Conservation (phyloP, 805 yeast species). For the Millerago galiae region DNA sequence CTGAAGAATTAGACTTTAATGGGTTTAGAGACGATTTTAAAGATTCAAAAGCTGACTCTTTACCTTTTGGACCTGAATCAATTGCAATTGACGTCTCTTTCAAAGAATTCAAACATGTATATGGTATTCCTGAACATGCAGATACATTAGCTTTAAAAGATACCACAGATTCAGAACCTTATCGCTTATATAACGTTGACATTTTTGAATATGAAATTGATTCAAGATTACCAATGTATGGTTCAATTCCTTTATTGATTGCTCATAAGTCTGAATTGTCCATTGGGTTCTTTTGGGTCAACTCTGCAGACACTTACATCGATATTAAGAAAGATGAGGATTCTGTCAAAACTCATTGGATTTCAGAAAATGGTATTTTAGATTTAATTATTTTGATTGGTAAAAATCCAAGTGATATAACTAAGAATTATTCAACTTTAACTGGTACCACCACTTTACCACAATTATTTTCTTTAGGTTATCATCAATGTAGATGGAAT, state of each 20-base stretch:
- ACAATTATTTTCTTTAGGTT: conserved; percentile 71
- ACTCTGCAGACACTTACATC: conserved; percentile 87
- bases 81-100: conserved; percentile 74
- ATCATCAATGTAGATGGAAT: conserved; percentile 98
- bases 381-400: conserved; percentile 71
- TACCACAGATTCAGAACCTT: conserved; percentile 62
- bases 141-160: conserved; percentile 70
- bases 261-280: conserved; percentile 54
- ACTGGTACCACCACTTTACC: conserved; percentile 78
- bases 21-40: conserved; percentile 66
- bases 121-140: conserved; percentile 97
- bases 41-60: conserved; percentile 57
- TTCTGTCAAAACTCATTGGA: conserved; percentile 71
- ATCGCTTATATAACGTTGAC: conserved; percentile 87
- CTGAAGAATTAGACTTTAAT: conserved; percentile 58
- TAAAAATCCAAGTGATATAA: conserved; percentile 47
- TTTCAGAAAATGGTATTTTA: conserved; percentile 81
- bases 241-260: conserved; percentile 83
- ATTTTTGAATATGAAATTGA: conserved; percentile 88
- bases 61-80: conserved; percentile 86
- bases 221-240: conserved; percentile 88
- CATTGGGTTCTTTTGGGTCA: conserved; percentile 85
- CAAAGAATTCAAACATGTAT: conserved; percentile 53
- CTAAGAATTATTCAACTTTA: conserved; percentile 54
- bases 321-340: conserved; percentile 46